A percentile compares a stretch with the other conserved stretches of the same genome.
Evolutionary conservation across 495 filamentous ascomycete genomes (phyloP).

Genomic region (Durotheca rogersii): DNA sequence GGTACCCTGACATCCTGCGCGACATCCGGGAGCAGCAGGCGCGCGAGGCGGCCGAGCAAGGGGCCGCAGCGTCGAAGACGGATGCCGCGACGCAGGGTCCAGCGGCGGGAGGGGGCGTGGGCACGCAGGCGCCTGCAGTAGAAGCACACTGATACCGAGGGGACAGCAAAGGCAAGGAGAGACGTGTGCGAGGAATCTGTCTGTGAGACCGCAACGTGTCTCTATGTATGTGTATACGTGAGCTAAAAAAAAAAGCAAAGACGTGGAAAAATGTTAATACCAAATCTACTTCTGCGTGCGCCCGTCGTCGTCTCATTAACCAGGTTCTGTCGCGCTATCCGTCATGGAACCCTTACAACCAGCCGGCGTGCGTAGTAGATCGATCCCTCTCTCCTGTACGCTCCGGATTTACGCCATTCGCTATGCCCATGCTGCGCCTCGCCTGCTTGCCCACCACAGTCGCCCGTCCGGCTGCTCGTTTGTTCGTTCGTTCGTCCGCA

Average conservation of each 20-base stretch:
- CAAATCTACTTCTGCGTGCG: slow-evolving; percentile 1
- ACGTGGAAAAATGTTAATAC: background rate
- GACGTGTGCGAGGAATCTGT: no score
- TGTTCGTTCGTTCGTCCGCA: no score
- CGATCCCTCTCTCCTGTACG: slow-evolving; percentile 16
- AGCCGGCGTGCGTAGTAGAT: slow-evolving; percentile 11
- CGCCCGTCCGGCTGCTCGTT: no score
- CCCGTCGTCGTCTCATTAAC: slow-evolving; percentile 23
- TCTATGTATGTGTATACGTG: background rate
- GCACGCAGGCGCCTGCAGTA: slow-evolving; percentile 37
- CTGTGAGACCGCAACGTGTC: background rate
- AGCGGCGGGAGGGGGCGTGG: slow-evolving; percentile 23
- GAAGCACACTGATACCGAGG: slow-evolving; percentile 40
- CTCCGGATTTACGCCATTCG: slow-evolving; percentile 27
- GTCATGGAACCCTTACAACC: no score
- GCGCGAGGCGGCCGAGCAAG: slow-evolving; percentile 31
- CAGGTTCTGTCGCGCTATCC: slow-evolving; percentile 11
- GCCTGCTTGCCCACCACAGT: background rate
- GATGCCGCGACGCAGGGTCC: background rate
- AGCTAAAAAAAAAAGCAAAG: background rate
- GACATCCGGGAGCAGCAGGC: slow-evolving; percentile 51
- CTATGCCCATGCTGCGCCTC: slow-evolving; percentile 17
- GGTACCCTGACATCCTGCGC: slow-evolving; percentile 72
- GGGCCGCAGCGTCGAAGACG: slow-evolving; percentile 21
- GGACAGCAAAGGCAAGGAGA: background rate